Conservation (phyloP, 2,329 filamentous ascomycete genomes). For the Scolecobasidium constrictum region DNA sequence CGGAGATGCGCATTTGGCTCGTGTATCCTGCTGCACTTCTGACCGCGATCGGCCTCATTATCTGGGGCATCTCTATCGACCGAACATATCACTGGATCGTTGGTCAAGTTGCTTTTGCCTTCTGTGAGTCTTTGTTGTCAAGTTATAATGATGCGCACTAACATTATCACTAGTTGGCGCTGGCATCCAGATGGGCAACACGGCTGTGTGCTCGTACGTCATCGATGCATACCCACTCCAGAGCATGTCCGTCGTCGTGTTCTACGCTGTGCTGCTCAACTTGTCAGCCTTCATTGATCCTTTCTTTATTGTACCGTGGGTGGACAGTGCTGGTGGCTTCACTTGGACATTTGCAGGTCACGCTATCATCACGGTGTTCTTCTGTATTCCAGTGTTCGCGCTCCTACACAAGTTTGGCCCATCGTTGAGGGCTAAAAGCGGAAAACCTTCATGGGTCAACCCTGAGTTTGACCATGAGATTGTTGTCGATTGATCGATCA, state of each 20-base stretch:
- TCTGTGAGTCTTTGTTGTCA: constrained; percentile 40
- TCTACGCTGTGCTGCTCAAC: constrained; percentile 16
- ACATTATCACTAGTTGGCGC: constrained; percentile 31
- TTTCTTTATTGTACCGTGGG: constrained; percentile 20
- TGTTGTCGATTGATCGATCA: too few relatives aligned
- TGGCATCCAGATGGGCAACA: constrained; percentile 48
- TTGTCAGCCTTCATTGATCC: constrained; percentile 14
- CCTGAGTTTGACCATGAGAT: constrained; percentile 15
- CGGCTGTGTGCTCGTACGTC: constrained; percentile 40
- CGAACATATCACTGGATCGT: constrained; percentile 45
- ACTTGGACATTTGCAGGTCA: constrained; percentile 21
- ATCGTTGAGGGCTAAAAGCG: constrained; percentile 12
- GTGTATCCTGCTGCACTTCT: constrained; percentile 41
- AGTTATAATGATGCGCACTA: background rate
- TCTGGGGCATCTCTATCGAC: constrained; percentile 47
- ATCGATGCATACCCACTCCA: constrained; percentile 46
- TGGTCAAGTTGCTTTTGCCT: constrained; percentile 44
- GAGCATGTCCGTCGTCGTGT: constrained; percentile 27
- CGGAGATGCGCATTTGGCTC: constrained; percentile 47
- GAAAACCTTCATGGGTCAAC: constrained; percentile 14
- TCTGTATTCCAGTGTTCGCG: constrained; percentile 15
- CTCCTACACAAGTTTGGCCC: constrained; percentile 17
- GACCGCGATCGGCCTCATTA: constrained; percentile 37
- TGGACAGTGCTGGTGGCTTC: constrained; percentile 14
- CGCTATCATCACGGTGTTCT: constrained; percentile 19